Evolutionary conservation across 179 eudicot genomes (phyloP).

Genomic region (Carnegiea gigantea): DNA sequence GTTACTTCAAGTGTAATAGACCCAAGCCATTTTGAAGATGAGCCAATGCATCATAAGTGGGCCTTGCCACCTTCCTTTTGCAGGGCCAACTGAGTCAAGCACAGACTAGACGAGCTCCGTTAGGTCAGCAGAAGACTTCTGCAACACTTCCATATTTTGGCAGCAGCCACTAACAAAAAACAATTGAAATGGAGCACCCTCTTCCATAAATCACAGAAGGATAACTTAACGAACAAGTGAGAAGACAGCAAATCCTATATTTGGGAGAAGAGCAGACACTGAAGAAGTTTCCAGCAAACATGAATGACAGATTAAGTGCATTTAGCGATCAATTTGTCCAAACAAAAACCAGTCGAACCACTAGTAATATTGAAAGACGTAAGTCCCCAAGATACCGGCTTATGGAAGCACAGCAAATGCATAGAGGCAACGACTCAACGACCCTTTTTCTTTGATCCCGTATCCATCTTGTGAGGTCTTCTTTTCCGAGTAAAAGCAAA

Average conservation of each 20-base stretch:
- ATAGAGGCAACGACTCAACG: slow-evolving; percentile 20
- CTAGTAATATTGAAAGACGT: not conserved
- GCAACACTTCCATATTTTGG: too few species aligned
- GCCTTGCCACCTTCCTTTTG: too few species aligned
- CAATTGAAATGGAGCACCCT: not conserved
- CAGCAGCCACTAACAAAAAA: too few species aligned
- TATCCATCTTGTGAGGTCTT: slow-evolving; percentile 34
- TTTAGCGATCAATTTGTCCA: not conserved
- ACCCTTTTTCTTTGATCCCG: slow-evolving; percentile 30
- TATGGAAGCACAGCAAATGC: not conserved
- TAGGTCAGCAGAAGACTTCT: too few species aligned
- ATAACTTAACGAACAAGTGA: not conserved
- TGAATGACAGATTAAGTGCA: too few species aligned
- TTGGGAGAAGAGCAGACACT: not conserved
- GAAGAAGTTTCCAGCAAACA: not conserved
- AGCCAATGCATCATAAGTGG: too few species aligned
- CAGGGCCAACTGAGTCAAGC: too few species aligned
- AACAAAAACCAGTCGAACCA: not conserved
- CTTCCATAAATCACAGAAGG: not conserved
- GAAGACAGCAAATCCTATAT: not conserved
- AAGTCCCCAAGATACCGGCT: not conserved
- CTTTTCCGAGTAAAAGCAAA: slow-evolving; percentile 52
- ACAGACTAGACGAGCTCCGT: too few species aligned
- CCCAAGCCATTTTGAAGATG: too few species aligned
- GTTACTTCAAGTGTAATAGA: too few species aligned